These are phyloP conservation scores for Sphaerosporella brunnea DNA, from an alignment of 495 filamentous ascomycete genomes.

Conservation along the genomic window DNA sequence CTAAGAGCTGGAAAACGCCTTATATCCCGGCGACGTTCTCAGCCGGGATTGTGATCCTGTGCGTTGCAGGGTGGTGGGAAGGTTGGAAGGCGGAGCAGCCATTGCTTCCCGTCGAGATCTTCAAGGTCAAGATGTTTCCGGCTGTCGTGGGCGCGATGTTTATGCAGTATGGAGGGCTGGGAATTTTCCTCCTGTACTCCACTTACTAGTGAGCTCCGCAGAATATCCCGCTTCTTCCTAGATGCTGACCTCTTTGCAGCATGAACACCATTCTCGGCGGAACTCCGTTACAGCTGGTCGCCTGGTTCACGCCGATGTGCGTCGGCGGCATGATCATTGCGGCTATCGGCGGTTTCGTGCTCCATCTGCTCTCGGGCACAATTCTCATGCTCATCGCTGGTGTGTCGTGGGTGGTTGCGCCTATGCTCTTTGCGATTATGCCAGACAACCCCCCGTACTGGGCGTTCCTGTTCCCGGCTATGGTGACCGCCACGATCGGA, in stretches of 20 bases:
- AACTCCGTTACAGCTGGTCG: slow-evolving; percentile 50
- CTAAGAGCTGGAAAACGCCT: slow-evolving; percentile 51
- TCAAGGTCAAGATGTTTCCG: slow-evolving; percentile 53
- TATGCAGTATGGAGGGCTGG: slow-evolving; percentile 57
- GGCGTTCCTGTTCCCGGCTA: slow-evolving; percentile 64
- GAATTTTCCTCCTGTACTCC: slow-evolving; percentile 60
- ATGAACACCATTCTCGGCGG: slow-evolving; percentile 48
- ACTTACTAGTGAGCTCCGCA: slow-evolving; percentile 50
- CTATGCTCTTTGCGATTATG: slow-evolving; percentile 54
- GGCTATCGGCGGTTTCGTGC: slow-evolving; percentile 51
- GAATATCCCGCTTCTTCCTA: neutral
- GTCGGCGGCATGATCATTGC: slow-evolving; percentile 57
- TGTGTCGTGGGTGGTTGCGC: slow-evolving; percentile 44
- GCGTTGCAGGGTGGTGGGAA: slow-evolving; percentile 50
- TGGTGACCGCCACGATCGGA: slow-evolving; percentile 64
- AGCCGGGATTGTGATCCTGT: slow-evolving; percentile 39
- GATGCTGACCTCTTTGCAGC: slow-evolving; percentile 27
- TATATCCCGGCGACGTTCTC: slow-evolving; percentile 49
- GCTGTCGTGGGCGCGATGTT: slow-evolving; percentile 50
- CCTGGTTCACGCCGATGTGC: slow-evolving; percentile 64
- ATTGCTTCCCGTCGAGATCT: slow-evolving; percentile 56
- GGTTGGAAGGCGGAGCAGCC: slow-evolving; percentile 56
- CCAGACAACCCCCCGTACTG: slow-evolving; percentile 45
- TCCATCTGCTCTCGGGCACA: slow-evolving; percentile 59
- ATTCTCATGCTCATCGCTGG: slow-evolving; percentile 51